Conservation (phyloP, 2,329 filamentous ascomycete genomes). For the Fusarium burgessii region DNA sequence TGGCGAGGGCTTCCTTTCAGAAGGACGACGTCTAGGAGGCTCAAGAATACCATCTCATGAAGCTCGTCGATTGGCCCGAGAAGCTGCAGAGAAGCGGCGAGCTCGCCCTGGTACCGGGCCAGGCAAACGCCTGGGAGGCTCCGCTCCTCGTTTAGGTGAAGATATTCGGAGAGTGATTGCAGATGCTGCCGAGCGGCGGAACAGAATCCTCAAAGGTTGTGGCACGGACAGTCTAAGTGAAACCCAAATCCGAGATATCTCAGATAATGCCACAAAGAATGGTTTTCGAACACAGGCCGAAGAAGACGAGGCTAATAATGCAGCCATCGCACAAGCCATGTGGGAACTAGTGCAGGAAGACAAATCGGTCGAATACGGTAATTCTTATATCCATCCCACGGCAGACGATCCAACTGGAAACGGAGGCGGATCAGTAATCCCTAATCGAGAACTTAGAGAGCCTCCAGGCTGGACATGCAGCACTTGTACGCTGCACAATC, state of each 20-base stretch:
- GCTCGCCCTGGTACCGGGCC: slow-evolving; percentile 70
- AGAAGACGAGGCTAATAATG: slow-evolving; percentile 89
- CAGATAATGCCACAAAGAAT: slow-evolving; percentile 72
- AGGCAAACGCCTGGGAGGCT: slow-evolving; percentile 79
- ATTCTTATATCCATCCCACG: slow-evolving; percentile 63
- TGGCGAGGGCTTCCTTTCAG: slow-evolving; percentile 86
- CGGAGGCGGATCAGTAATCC: slow-evolving; percentile 51
- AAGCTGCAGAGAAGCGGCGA: slow-evolving; percentile 78
- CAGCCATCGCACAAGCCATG: slow-evolving; percentile 85
- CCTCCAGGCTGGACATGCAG: slow-evolving; percentile 63
- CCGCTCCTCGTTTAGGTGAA: slow-evolving; percentile 62
- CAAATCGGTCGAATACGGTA: slow-evolving; percentile 67
- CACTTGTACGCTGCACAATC: slow-evolving; percentile 69
- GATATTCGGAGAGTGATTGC: slow-evolving; percentile 80
- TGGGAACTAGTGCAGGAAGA: slow-evolving; percentile 91
- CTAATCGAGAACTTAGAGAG: slow-evolving; percentile 19
- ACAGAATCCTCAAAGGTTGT: slow-evolving; percentile 77
- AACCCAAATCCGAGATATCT: slow-evolving; percentile 73
- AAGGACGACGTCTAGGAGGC: slow-evolving; percentile 80
- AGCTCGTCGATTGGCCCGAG: slow-evolving; percentile 78
- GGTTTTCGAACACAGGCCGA: slow-evolving; percentile 87
- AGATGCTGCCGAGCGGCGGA: slow-evolving; percentile 76
- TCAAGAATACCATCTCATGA: slow-evolving; percentile 74
- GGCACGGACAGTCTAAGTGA: slow-evolving; percentile 77
- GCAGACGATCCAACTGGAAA: slow-evolving; percentile 64